Conservation (phyloP, 495 filamentous ascomycete species). For the Lepidopterella palustris region DNA sequence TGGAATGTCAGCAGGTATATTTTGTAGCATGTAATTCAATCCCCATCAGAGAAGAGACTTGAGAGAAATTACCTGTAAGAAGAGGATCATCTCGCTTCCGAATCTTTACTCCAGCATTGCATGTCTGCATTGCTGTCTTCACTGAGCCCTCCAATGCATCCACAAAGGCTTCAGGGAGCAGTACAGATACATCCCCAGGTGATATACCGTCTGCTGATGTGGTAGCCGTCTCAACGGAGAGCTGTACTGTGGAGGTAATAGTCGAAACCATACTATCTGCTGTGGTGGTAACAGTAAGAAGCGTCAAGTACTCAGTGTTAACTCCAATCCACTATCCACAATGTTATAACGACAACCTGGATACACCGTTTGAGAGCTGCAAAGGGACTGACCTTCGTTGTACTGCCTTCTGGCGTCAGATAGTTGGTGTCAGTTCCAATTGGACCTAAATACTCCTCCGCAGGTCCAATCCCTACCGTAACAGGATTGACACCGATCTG, state of each 20-base stretch:
- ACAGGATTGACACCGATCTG: background rate
- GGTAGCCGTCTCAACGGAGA: background rate
- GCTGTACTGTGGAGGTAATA: background rate
- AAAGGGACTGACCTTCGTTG: background rate
- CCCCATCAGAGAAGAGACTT: constrained; percentile 1
- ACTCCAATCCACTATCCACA: background rate
- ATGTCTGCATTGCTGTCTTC: background rate
- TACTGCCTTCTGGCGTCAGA: background rate
- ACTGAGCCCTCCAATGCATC: background rate
- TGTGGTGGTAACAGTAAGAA: background rate
- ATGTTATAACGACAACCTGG: background rate
- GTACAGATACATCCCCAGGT: background rate
- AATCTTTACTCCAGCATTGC: background rate
- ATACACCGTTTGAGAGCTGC: background rate
- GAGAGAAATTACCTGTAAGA: background rate
- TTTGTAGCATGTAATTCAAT: background rate
- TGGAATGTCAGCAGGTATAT: background rate
- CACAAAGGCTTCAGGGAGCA: background rate
- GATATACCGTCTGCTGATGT: background rate
- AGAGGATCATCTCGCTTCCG: background rate
- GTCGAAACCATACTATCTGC: background rate
- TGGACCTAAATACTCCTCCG: background rate
- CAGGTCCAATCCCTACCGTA: background rate
- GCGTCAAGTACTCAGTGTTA: background rate
- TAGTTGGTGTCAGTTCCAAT: background rate